A percentile compares a stretch with the other conserved stretches of the same genome.
Evolutionary conservation across 1,284 basidiomycete genomes (phyloP).

Genomic region (Fomitopsis schrenkii): DNA sequence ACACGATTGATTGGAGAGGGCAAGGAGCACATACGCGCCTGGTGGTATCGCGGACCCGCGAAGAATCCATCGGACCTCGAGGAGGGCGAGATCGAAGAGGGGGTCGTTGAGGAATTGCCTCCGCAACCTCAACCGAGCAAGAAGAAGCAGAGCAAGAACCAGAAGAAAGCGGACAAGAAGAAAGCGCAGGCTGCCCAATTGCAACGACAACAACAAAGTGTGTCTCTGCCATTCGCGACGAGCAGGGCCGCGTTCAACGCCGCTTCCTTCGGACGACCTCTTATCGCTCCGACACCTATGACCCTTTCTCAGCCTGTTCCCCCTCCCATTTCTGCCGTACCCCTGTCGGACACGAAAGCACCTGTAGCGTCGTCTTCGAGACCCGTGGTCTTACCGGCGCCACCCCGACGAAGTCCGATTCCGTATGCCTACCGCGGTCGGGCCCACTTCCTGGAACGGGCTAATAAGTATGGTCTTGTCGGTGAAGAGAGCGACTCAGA

Average conservation of each 20-base stretch:
- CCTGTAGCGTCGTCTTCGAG: neutral
- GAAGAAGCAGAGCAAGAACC: conserved; percentile 10
- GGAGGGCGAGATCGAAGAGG: conserved; percentile 26
- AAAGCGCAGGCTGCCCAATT: conserved; percentile 8
- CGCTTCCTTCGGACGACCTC: neutral
- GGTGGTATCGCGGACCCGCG: conserved; percentile 41
- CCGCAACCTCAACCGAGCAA: neutral
- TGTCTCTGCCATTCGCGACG: neutral
- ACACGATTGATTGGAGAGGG: conserved; percentile 41
- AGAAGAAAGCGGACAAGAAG: conserved; percentile 16
- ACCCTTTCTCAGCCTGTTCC: neutral
- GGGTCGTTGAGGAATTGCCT: conserved; percentile 9
- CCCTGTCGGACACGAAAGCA: neutral
- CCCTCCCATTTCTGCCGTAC: neutral
- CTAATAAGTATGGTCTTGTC: neutral
- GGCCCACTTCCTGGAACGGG: neutral
- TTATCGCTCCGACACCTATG: neutral
- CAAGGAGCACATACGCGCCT: conserved; percentile 44
- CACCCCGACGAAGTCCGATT: neutral
- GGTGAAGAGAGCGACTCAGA: neutral
- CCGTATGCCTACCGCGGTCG: neutral
- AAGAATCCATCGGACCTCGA: conserved; percentile 18
- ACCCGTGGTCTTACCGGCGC: neutral
- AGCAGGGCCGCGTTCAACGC: neutral
- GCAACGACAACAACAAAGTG: neutral